A percentile compares a stretch with the other conserved stretches of the same genome.
phyloP scores from a whole-genome alignment of 345 rosid genomes.

The Syzygium jambos region DNA sequence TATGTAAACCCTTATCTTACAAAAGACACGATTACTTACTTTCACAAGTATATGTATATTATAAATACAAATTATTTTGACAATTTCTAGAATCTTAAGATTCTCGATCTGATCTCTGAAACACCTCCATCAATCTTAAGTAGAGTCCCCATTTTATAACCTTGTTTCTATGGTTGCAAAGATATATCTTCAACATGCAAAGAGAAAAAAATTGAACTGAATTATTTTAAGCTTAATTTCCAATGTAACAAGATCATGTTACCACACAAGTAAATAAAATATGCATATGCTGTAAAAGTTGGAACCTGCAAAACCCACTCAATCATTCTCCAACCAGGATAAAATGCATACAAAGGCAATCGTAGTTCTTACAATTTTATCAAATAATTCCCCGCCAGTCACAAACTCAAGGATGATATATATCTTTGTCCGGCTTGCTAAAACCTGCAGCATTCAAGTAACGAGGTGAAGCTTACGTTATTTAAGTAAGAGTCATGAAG shows the following conservation, averaged over 20 bases:
- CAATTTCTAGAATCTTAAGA: background rate
- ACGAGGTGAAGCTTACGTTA: background rate
- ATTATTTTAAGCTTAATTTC: background rate
- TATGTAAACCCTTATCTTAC: background rate
- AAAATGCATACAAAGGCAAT: background rate
- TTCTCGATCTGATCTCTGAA: background rate
- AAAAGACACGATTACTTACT: background rate
- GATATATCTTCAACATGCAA: background rate
- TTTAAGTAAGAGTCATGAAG: background rate
- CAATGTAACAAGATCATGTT: background rate
- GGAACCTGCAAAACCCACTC: background rate
- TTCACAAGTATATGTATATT: background rate
- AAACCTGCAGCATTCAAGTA: slow-evolving; percentile 35
- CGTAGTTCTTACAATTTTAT: slow-evolving; percentile 58
- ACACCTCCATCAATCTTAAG: background rate
- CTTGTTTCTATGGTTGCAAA: background rate
- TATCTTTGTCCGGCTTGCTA: slow-evolving; percentile 72
- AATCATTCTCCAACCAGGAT: background rate
- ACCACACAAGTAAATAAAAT: background rate
- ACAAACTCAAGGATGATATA: slow-evolving; percentile 88
- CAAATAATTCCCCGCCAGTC: slow-evolving; percentile 79
- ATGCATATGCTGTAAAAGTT: background rate
- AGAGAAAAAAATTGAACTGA: background rate
- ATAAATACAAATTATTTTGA: background rate
- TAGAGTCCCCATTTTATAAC: background rate